Evolutionary conservation across 805 yeast genomes (phyloP), one percentile per base, ranked within the genome.

Genomic region (Saccharomycopsis sp.): DNA sequence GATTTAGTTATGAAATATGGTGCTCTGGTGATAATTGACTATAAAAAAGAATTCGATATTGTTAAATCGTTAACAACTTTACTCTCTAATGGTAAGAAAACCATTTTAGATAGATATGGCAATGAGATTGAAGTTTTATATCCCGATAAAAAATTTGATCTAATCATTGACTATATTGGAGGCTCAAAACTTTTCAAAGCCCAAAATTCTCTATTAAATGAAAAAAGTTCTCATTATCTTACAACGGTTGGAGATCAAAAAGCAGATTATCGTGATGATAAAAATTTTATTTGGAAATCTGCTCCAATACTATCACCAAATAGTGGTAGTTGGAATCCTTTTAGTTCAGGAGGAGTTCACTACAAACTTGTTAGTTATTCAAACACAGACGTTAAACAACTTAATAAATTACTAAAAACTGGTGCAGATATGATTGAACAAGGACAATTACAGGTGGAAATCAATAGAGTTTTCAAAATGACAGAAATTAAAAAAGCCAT

Each of bases 121-220:
- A 48, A 48, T 23, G 56, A 53, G 37, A 39, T 52, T 15, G 43
- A 52, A 15, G 49, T 49, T 18, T 50, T 46, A 20, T 60, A 55
- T 40, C 51, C 50, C 26, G 60, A 61, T 46, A 70, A 72, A 13
- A 66, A 70, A 49, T 84, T 75, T 52, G 83, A 80, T 52, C 51
- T 71, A 4, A 72, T 82, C n/a, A 52, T 80, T 10, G 95, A 86
- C 59, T 69, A 78, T 46, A 70, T 75, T 37, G 92, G 95, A 31
- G 82, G 82, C 32, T 63, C 65, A 35, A 74, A 71, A 25, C 65
- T 80, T 4, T 55, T 76, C 21, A 45, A 44, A 13, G 30, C 40
- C 25, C 36, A 40, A 18, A 21, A 30, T 12, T 17, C 19, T 14
- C 25, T 42, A 10, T 17, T 46, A 14, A 43, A 40, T n/a, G 44